These are phyloP conservation scores for Metschnikowia gruessii DNA, from an alignment of 805 yeast species.

Conservation along the genomic window DNA sequence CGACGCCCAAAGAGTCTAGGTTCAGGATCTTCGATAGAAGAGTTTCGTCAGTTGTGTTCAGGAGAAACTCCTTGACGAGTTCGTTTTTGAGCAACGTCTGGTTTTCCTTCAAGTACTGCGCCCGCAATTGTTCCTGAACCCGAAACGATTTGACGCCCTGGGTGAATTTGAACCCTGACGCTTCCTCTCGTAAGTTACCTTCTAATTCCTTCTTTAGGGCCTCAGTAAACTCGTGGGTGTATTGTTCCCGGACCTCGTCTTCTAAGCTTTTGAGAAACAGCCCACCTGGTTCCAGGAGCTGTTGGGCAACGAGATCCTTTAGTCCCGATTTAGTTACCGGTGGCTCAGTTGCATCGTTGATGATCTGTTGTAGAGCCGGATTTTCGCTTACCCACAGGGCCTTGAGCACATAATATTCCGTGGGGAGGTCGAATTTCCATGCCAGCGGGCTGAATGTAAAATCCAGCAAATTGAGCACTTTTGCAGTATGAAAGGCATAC, in stretches of 20 bases:
- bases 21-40: slow-evolving; percentile 7
- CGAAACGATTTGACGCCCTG: slow-evolving; percentile 2
- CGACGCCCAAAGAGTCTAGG: slow-evolving; percentile 4
- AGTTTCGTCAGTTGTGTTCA: slow-evolving; percentile 9
- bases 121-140: slow-evolving; percentile 11
- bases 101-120: slow-evolving; percentile 8
- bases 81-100: slow-evolving; percentile 10
- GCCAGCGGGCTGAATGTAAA: slow-evolving; percentile 1
- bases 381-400: slow-evolving; percentile 9
- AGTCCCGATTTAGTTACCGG: slow-evolving; percentile 4
- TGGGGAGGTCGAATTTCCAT: slow-evolving; percentile 5
- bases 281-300: slow-evolving; percentile 1
- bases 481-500: neutral
- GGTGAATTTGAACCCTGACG: neutral
- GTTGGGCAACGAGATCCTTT: slow-evolving; percentile 1
- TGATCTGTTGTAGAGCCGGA: neutral
- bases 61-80: slow-evolving; percentile 6
- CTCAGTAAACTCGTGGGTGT: slow-evolving; percentile 1
- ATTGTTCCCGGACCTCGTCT: slow-evolving; percentile 3
- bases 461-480: neutral
- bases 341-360: neutral
- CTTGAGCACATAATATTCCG: slow-evolving; percentile 13
- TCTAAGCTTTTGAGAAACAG: slow-evolving; percentile 4
- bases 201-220: slow-evolving; percentile 1
- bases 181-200: neutral